Evolutionary conservation across 2,329 filamentous ascomycete genomes (phyloP).

Genomic region (Trichoderma cornu-damae): DNA sequence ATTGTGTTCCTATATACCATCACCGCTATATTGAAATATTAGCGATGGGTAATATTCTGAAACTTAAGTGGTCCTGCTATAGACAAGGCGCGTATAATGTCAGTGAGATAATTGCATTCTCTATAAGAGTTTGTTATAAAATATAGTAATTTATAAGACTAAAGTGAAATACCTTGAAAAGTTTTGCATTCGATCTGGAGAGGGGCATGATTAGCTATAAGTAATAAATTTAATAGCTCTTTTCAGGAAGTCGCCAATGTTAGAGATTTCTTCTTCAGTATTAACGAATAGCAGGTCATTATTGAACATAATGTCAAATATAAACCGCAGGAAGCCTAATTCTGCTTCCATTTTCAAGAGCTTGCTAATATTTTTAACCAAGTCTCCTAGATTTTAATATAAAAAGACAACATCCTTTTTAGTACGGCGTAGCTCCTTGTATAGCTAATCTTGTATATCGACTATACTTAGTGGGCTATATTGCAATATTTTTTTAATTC

Average conservation of each 20-base stretch:
- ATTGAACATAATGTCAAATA: not conserved
- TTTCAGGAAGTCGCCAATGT: not conserved
- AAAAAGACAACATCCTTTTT: not conserved
- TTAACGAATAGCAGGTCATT: not conserved
- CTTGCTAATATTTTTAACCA: not conserved
- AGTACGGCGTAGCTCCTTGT: not conserved
- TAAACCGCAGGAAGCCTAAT: not conserved
- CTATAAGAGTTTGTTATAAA: not conserved
- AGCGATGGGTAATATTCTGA: not conserved
- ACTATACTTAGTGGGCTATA: not conserved
- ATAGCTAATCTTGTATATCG: not conserved
- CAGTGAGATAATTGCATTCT: not conserved
- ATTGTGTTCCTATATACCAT: not conserved
- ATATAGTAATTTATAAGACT: not conserved
- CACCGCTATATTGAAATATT: not conserved
- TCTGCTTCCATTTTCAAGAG: not conserved
- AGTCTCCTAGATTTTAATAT: not conserved
- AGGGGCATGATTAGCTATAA: not conserved
- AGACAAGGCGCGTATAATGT: not conserved
- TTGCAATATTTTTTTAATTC: not conserved
- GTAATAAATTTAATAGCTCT: not conserved
- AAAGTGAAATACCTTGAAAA: not conserved
- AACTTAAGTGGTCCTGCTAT: not conserved
- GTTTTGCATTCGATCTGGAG: not conserved
- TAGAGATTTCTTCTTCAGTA: not conserved